Evolutionary conservation across 2,329 filamentous ascomycete species (phyloP), one percentile per base, ranked within the genome.

Genomic region (Penicillium hordei): DNA sequence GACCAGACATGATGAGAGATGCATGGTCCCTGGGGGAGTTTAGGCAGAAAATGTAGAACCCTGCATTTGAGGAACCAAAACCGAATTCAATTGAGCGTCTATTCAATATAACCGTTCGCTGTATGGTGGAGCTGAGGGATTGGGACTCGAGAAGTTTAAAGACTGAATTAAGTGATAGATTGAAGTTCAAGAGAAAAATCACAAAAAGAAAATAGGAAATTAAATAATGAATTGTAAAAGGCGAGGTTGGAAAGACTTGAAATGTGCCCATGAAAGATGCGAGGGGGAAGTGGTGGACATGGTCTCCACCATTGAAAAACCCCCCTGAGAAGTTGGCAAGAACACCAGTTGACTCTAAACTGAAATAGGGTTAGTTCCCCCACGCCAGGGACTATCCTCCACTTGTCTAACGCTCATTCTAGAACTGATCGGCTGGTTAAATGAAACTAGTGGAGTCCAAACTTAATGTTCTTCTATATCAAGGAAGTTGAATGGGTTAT

Each of bases 1-100:
- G 39, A 52, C 60, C 64, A 75, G 63, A 61, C 69, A 76, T 71
- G 70, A 57, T 65, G 69, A 68, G 60, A 74, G 60, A 72, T 61
- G 72, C 76, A 76, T 77, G 66, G 63, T 69, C 66, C 64, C 25
- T 17, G 6, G 23, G 46, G 48, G 56, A 59, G 58, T 58, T 55
- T 64, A 64, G 44, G 21, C 21, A 25, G 5, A 23, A 23, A 40
- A 27, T 1, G 31, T 33, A 44, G 7, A 8, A 34, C 15, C 5
- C 60, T 23, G 58, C 62, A 64, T 64, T 55, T 51, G 43, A 21
- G 38, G 1, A 19, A 51, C 10, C 17, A 33, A 25, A 42, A n/a
- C 5, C 23, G 17, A 25, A n/a, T 36, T 33, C n/a, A 34, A 34
- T 19, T 34, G 38, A 13, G 23, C 15, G 17, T 43, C 25, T 36